Base-by-base conservation (phyloP, 2,329 filamentous ascomycete genomes). In the Neofusicoccum parvum region DNA sequence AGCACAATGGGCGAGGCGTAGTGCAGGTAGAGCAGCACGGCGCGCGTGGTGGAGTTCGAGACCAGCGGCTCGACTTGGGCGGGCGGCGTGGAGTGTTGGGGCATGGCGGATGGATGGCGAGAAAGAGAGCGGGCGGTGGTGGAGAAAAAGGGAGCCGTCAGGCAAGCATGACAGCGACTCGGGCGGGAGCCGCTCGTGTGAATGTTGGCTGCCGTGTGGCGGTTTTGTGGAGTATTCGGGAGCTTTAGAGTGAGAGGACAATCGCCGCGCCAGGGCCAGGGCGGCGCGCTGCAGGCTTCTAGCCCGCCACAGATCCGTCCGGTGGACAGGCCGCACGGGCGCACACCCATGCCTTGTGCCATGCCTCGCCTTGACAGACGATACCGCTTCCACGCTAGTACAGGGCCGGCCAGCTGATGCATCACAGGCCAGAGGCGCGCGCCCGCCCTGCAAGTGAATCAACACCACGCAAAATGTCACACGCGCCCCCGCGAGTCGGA, bases 1-100 rank as follows among this genome's bases (percentile, higher is more conserved):
- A 91, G 80, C 65, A 89, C 75, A 71, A 90, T 85, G 12, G 89
- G 88, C 69, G 87, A 90, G 70, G 83, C 79, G 74, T 83, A 86
- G 72, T 86, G 86, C 66, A 86, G 73, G 70, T 80, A 79, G 46
- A 68, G 63, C 48, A 62, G 56, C 20, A 60, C 20, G n/a, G 11
- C 14, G 50, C 60, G 65, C 23, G 50, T 59, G 43, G 43, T 53
- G 86, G 43, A 43, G 64, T 62, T 43, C 43, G 45, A 65, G 50
- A 46, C 39, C 54, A 59, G 62, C 39, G 54, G 62, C 14, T 51
- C 53, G 46, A 53, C 60, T 34, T 46, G 17, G 37, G 68, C 41
- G 53, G 66, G 64, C 46, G 65, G 17, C 41, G 27, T 62, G 46
- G 65, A 39, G 62, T 64, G 58, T 65, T 39, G 65, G 49, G 49